These are phyloP conservation scores for Penicillium occitanis DNA, from an alignment of 2,329 filamentous ascomycete genomes.

Conservation along the genomic window DNA sequence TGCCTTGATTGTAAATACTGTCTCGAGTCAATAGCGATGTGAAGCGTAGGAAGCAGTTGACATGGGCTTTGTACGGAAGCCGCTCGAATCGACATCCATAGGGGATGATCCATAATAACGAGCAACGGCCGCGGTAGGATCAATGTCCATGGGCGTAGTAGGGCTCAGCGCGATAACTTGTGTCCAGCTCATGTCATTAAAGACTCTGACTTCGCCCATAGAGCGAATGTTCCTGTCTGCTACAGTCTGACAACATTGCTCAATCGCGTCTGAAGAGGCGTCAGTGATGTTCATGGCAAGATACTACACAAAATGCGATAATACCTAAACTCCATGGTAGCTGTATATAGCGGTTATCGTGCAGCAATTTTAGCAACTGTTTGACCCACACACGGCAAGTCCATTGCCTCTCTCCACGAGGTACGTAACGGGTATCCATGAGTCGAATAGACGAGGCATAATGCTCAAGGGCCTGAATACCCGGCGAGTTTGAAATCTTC, in stretches of 20 bases:
- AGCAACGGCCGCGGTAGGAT: background rate
- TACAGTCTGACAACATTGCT: background rate
- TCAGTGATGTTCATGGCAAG: background rate
- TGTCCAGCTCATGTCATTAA: background rate
- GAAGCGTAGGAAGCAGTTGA: background rate
- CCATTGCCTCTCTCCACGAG: background rate
- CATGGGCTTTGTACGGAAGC: background rate
- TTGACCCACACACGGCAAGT: background rate
- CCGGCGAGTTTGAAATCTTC: background rate
- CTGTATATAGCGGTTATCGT: background rate
- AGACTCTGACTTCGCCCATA: background rate
- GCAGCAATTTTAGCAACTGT: background rate
- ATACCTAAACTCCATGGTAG: background rate
- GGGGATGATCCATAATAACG: background rate
- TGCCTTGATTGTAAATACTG: background rate
- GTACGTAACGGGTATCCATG: background rate
- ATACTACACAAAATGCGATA: background rate
- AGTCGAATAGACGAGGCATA: background rate
- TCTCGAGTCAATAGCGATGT: background rate
- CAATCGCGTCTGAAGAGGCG: background rate
- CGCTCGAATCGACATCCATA: background rate
- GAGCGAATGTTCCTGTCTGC: background rate
- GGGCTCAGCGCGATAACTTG: background rate
- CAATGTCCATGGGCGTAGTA: background rate
- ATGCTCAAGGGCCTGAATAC: background rate